These are phyloP conservation scores for Tulasnella sp. DNA, from an alignment of 768 basidiomycete species.

Conservation along the genomic window DNA sequence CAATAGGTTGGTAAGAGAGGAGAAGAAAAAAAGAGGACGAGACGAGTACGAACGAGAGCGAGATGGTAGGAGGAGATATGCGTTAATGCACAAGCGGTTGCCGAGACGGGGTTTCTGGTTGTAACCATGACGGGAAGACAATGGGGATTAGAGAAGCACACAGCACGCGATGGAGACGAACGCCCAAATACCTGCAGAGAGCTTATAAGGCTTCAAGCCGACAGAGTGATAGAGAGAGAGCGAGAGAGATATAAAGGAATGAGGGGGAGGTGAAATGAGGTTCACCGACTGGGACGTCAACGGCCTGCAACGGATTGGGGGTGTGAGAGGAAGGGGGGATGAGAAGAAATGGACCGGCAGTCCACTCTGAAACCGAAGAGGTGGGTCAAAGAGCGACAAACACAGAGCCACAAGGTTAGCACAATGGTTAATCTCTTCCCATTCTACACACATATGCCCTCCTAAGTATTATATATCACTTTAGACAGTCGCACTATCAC, in stretches of 20 bases:
- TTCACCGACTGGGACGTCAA: conserved; percentile 5
- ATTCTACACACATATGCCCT: background rate
- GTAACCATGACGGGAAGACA: background rate
- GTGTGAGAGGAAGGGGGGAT: background rate
- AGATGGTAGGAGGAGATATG: background rate
- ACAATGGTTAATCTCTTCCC: background rate
- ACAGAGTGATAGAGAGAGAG: background rate
- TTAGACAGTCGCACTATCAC: background rate
- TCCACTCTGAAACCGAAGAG: background rate
- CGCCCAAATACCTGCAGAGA: background rate
- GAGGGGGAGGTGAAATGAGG: conserved; percentile 4
- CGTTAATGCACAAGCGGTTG: conserved; percentile 9
- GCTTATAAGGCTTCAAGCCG: background rate
- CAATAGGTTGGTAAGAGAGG: background rate
- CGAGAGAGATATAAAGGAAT: background rate
- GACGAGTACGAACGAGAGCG: background rate
- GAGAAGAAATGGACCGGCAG: background rate
- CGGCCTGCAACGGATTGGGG: background rate
- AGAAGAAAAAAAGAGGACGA: background rate
- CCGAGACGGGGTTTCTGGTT: background rate
- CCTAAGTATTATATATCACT: background rate
- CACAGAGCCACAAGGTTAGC: background rate
- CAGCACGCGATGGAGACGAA: background rate
- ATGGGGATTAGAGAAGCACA: background rate
- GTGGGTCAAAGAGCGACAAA: background rate